These are phyloP conservation scores for Paulownia fortunei DNA, from an alignment of 257 asterid species.

Conservation along the genomic window DNA sequence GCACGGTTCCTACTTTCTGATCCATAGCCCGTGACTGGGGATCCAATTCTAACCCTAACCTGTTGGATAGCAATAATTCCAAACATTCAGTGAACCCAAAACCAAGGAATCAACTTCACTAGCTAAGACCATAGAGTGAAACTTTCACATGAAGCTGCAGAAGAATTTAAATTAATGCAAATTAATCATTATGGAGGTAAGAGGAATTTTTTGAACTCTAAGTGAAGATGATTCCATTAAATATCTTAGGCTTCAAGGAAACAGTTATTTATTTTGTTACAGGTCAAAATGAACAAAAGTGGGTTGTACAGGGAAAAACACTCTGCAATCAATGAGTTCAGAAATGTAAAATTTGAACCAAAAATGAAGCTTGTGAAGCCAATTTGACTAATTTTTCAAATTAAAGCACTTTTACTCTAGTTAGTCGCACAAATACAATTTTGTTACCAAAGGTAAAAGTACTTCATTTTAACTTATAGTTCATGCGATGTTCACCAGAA, in stretches of 20 bases:
- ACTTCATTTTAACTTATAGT: neutral
- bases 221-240: neutral
- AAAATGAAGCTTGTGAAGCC: neutral
- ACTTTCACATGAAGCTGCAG: neutral
- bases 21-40: slow-evolving; percentile 90
- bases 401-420: neutral
- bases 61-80: slow-evolving; percentile 36
- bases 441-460: neutral
- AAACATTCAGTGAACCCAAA: neutral
- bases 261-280: neutral
- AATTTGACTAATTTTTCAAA: neutral
- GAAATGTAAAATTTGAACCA: neutral
- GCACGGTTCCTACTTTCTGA: slow-evolving; percentile 95
- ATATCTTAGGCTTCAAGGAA: neutral
- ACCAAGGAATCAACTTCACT: neutral
- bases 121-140: neutral
- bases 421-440: neutral
- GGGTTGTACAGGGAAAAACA: neutral
- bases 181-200: neutral
- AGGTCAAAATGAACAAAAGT: neutral
- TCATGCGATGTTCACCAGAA: neutral
- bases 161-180: neutral
- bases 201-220: neutral
- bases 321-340: neutral
- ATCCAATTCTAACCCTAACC: slow-evolving; percentile 85